Percentiles rank a stretch among this genome's conserved stretches.
Evolutionary conservation across 1,139 yeast genomes (phyloP).

Genomic region (Magnusiomyces ingens): DNA sequence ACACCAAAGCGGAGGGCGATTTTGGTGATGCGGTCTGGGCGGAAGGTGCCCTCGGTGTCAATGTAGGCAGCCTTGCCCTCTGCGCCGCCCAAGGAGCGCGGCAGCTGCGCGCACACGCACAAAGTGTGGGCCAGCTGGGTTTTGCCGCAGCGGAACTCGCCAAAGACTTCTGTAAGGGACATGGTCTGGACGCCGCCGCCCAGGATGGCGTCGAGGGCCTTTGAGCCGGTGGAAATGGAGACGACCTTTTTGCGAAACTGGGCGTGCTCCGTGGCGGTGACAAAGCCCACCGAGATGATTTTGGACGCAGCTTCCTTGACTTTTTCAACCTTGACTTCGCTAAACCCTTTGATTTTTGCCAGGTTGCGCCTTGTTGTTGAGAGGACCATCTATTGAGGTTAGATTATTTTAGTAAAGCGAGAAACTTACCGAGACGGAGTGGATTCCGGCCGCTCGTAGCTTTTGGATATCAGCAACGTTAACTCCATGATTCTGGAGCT

Average conservation of each 20-base stretch:
- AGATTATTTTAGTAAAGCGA: background rate
- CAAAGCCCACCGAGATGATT: conserved; percentile 45
- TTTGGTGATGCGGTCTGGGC: conserved; percentile 39
- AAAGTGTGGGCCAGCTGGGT: conserved; percentile 55
- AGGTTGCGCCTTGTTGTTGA: conserved; percentile 50
- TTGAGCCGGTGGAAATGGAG: conserved; percentile 48
- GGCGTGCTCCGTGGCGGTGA: conserved; percentile 48
- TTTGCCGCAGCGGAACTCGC: conserved; percentile 57
- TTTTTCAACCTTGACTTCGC: conserved; percentile 55
- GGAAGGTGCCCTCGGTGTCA: conserved; percentile 49
- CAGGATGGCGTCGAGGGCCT: conserved; percentile 45
- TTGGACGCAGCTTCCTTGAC: conserved; percentile 56
- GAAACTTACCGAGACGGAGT: conserved; percentile 44
- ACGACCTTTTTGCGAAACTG: conserved; percentile 44
- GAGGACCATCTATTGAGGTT: conserved; percentile 38
- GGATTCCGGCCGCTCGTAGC: conserved; percentile 47
- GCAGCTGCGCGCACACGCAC: conserved; percentile 54
- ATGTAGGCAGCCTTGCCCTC: conserved; percentile 58
- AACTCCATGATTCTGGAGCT: conserved; percentile 50
- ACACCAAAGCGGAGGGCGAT: conserved; percentile 50
- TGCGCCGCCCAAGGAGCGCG: conserved; percentile 49
- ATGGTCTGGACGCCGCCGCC: conserved; percentile 58
- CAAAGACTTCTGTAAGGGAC: conserved; percentile 59
- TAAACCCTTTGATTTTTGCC: conserved; percentile 47
- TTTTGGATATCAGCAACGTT: conserved; percentile 54